Base-by-base conservation (phyloP, 805 yeast genomes). In the Yarrowia sp. region DNA sequence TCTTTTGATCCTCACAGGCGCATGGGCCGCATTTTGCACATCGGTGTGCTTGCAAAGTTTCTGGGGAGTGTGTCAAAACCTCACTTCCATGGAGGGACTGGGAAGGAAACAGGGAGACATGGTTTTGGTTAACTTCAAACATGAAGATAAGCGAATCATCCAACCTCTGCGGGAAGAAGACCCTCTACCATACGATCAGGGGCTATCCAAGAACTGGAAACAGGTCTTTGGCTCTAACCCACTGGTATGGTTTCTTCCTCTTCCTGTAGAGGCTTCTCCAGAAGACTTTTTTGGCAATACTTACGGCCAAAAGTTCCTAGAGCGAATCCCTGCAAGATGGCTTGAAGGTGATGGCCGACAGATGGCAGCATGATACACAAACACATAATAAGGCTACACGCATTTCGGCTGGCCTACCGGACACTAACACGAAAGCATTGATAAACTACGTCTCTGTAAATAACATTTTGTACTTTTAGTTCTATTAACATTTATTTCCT, bases 1-100 rank as follows among this genome's bases (percentile, higher is more conserved):
- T 0, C 62, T 84, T 8, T 81, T 81, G 43, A 75, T 84, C 0
- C 66, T 82, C 1, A 68, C 80, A 14, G 81, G 80, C 1, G 70
- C 82, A 32, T 80, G 84, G 79, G 61, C 83, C 15, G 5, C 82
- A 1, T 78, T 87, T 74, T 69, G 83, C 1, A 67, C 74, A 0
- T 78, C 81, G 0, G 74, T 87, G 58, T 68, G 80, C 2, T 68
- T 72, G 0, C 76, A 80, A 39, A 86, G 85, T 66, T 22, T 80
- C 2, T 69, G 74, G 50, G 84, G 83, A 70, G 76, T 87, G 22
- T 55, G 68, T 1, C 66, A 67, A 8, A 87, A 88, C 68, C 74
- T 79, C 66, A 83, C 90, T 0, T 81, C 91, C 0, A 71, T 90
- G 11, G 93, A 88, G 67, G 86, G 83, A 39, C 71, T 86, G 43